Evolutionary conservation across 257 asterid genomes (phyloP).

Genomic region (Oldenlandia corymbosa): DNA sequence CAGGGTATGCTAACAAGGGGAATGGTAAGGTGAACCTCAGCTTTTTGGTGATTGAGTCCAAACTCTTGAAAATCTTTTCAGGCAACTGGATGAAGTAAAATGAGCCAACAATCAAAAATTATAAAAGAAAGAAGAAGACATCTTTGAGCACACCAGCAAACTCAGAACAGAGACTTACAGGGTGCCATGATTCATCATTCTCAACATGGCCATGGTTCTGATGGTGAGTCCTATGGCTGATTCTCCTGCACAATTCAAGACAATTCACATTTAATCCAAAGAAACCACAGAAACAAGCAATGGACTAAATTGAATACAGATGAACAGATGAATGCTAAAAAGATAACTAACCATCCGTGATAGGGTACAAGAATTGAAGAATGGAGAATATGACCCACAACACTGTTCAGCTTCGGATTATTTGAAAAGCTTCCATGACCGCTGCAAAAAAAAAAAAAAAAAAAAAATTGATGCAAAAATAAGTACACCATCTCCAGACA

Average conservation of each 20-base stretch:
- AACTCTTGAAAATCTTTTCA: conserved; percentile 49
- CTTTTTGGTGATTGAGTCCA: conserved; percentile 53
- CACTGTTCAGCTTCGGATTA: conserved; percentile 70
- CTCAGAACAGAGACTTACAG: conserved; percentile 38
- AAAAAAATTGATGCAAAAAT: conserved; percentile 12
- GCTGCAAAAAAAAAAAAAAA: conserved; percentile 64
- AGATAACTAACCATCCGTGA: conserved; percentile 81
- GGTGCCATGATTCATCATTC: conserved; percentile 94
- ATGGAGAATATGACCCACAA: conserved; percentile 87
- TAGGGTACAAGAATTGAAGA: conserved; percentile 95
- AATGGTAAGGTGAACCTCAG: conserved; percentile 85
- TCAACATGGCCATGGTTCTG: conserved; percentile 98
- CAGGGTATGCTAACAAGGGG: conserved; percentile 86
- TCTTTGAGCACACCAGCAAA: neutral
- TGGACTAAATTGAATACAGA: neutral
- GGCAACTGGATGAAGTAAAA: conserved; percentile 35
- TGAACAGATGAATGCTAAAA: neutral
- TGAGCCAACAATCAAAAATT: neutral
- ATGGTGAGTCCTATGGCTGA: conserved; percentile 95
- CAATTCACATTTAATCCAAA: neutral
- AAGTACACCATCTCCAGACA: neutral
- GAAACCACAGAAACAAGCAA: neutral
- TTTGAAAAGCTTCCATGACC: conserved; percentile 97
- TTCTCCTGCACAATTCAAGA: conserved; percentile 52
- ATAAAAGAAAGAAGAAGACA: neutral